Evolutionary conservation across 768 basidiomycete genomes (phyloP), one percentile per base, ranked within the genome.

Genomic region (Daedaleopsis nitida): DNA sequence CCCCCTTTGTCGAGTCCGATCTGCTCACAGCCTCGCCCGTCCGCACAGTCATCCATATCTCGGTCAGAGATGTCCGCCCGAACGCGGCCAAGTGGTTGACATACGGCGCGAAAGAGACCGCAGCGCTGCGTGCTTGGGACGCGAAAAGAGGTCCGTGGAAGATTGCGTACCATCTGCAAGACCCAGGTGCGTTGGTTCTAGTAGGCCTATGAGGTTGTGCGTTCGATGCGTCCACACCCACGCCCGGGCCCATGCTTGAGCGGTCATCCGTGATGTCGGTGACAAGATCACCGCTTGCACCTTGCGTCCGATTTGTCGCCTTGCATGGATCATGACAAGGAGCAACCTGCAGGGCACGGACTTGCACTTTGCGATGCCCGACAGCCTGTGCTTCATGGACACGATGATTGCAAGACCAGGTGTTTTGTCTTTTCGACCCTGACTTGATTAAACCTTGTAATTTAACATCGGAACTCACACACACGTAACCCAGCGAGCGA

Each of bases 41-140:
- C n/a, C 21, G 16, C 49, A 53, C 63, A 88, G 86, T 78, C 14
- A 81, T 87, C 37, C 74, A 73, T 13, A 67, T 86, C 1, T 74
- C 81, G 1, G 69, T 87, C 32, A 73, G 74, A 49, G 73, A 75
- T 37, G 69, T 73, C 19, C 70, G 71, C 1, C 67, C 58, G 1
- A 47, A 57, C n/a, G n/a, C 38, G 23, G 52, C 59, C 23, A 34
- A 47, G 11, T 64, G 63, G 56, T 57, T 60, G 19, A 49, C 65
- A 11, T 73, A 76, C 51, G 74, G 74, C 13, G 72, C 72, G 5
- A 81, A 77, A 38, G 70, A 80, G 23, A 74, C 74, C 34, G 69
- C 68, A 1, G 80, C 81, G 13, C 34, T 88, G 6, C 70, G 68
- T 27, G 61, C 71, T 9, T 88, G 85, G 86, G 88, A 89, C 61